These are phyloP conservation scores for Pseudofabraea citricarpa DNA, from an alignment of 2,329 filamentous ascomycete genomes.

Conservation along the genomic window DNA sequence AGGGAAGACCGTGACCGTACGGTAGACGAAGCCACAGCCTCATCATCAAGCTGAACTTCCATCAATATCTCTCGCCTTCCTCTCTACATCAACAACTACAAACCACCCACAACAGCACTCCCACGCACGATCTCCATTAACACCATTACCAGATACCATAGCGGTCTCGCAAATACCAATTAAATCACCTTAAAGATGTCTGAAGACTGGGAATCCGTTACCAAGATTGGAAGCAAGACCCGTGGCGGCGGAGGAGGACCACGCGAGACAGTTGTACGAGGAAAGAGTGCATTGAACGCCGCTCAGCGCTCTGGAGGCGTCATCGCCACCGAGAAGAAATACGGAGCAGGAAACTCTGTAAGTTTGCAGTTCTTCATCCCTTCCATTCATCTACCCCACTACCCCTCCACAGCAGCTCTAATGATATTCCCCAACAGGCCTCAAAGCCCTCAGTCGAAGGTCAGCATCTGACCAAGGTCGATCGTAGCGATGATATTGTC, in stretches of 20 bases:
- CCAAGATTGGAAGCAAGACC: conserved; percentile 89
- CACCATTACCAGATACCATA: too few relatives aligned
- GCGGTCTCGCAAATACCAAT: too few relatives aligned
- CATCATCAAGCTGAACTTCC: conserved; percentile 6
- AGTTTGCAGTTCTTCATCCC: conserved; percentile 30
- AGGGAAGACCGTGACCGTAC: conserved; percentile 2
- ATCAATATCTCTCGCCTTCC: conserved; percentile 1
- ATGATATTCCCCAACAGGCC: conserved; percentile 30
- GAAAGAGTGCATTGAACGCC: conserved; percentile 80
- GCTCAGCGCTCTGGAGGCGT: conserved; percentile 75
- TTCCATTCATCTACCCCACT: not conserved
- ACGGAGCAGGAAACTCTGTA: conserved; percentile 72
- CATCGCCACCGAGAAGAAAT: conserved; percentile 91
- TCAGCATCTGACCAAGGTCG: conserved; percentile 95
- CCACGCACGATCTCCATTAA: too few relatives aligned
- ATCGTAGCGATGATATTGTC: conserved; percentile 94
- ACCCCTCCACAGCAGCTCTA: not conserved
- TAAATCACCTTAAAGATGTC: too few relatives aligned
- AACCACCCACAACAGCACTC: not conserved
- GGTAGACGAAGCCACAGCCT: conserved; percentile 9
- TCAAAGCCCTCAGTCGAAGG: conserved; percentile 64
- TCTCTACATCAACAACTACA: not conserved
- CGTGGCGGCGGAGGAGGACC: conserved; percentile 59
- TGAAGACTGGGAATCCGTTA: conserved; percentile 82
- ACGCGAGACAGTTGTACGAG: conserved; percentile 85